Evolutionary conservation across 78 protist species (phyloP), one percentile per base, ranked within the genome.

Genomic region (Dictyostelium purpureum): DNA sequence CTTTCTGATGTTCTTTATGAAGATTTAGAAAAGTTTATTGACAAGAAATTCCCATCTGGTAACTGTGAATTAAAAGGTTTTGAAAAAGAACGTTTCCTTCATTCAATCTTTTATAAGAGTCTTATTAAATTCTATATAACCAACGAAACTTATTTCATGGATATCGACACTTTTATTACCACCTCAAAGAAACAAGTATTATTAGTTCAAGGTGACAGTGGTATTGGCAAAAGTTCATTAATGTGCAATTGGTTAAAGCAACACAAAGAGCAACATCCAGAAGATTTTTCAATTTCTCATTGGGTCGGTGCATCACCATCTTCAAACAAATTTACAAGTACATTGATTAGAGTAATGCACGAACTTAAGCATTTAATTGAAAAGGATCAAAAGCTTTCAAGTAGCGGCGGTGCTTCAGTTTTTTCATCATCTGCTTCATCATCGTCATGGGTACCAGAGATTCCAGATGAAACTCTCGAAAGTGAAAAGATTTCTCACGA

Each of bases 191-290:
- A 69, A 69, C 26, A 61, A 38, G 10, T 26, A 1, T 37, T 92
- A 4, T 61, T 92, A 52, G 83, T 92, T 12, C 76, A 69, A n/a
- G 95, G 95, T 47, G 93, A 79, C 2, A 5, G 28, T 16, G 95
- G 90, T 54, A 47, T 33, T 10, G 94, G 94, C 11, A 90, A 90
- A 31, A 28, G 61, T 21, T 18, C 90, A 21, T 38, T 92, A 6
- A 38, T 92, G 14, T 40, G 75, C 37, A 92, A 92, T 78, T 92
- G 95, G 95, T 31, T 83, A 35, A 51, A 67, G 45, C 81, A 87
- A 63, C 91, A 92, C 83, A 54, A 51, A 40, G 92, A 92, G 10
- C 95, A 92, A 40, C 95, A 92, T 66, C 95, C 95, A 31, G 95
- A 92, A 42, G 83, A 92, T 49, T 33, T 92, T 6, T 1, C 75